Conservation (phyloP, 108 stramenopile species). For the Parmales sp. region DNA sequence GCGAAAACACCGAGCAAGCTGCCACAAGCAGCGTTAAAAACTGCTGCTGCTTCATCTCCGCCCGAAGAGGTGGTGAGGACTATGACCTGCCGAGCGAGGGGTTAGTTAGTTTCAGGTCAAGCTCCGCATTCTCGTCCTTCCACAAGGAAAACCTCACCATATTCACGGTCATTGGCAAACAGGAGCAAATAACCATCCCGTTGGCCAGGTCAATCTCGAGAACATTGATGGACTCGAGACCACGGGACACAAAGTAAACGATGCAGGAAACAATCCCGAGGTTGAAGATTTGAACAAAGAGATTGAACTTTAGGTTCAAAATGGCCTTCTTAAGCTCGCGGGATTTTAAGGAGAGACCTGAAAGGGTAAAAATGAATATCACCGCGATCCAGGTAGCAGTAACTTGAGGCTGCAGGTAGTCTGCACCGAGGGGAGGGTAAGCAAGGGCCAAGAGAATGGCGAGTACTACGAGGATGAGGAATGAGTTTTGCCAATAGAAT, state of each 20-base stretch:
- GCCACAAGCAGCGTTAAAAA: constrained; percentile 59
- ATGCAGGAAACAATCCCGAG: constrained; percentile 53
- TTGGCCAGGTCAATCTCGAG: constrained; percentile 46
- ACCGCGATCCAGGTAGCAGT: constrained; percentile 71
- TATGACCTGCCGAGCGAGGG: too few relatives aligned
- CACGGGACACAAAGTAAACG: constrained; percentile 46
- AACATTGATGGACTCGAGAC: constrained; percentile 30
- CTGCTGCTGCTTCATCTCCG: constrained; percentile 70
- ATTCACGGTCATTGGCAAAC: constrained; percentile 66
- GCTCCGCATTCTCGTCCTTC: too few relatives aligned
- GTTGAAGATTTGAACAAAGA: constrained; percentile 58
- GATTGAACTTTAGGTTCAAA: constrained; percentile 51
- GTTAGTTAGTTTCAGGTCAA: too few relatives aligned
- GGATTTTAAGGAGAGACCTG: constrained; percentile 45
- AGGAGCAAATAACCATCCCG: constrained; percentile 65
- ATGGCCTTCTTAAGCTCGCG: constrained; percentile 70
- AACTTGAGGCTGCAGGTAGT: constrained; percentile 53
- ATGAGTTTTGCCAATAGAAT: constrained; percentile 37
- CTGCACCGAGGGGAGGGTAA: constrained; percentile 70
- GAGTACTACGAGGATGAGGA: constrained; percentile 44
- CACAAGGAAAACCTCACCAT: too few relatives aligned
- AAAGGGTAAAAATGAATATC: constrained; percentile 49
- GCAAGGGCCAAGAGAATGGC: constrained; percentile 59
- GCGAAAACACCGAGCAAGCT: constrained; percentile 54
- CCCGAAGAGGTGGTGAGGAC: constrained; percentile 60